Conservation (phyloP, 345 rosid genomes). For the Murraya paniculata region DNA sequence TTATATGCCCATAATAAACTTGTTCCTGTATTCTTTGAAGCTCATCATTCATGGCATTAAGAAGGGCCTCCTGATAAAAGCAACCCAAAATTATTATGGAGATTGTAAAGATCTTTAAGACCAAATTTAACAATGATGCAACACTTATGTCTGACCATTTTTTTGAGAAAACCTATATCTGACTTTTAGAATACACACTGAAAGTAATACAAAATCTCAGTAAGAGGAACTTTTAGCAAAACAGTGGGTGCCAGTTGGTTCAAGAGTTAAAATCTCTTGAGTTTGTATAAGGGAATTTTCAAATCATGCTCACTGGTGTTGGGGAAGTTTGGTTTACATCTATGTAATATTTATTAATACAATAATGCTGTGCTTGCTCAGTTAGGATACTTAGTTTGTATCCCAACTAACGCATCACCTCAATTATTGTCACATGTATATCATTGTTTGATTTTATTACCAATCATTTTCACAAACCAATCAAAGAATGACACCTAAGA, state of each 20-base stretch:
- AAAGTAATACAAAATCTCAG: neutral
- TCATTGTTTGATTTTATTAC: too few relatives aligned
- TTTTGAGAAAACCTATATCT: neutral
- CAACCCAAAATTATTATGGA: conserved; percentile 6
- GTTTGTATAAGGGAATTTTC: neutral
- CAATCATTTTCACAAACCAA: too few relatives aligned
- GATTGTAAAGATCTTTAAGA: neutral
- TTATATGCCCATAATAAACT: conserved; percentile 90
- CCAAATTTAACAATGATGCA: neutral
- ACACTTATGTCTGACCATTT: neutral
- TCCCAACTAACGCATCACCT: too few relatives aligned
- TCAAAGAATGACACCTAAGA: too few relatives aligned
- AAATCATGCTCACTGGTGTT: neutral
- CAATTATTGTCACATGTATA: too few relatives aligned
- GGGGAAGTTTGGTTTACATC: neutral
- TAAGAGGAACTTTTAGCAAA: neutral
- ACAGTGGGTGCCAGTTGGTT: neutral
- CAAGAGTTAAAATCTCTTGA: neutral
- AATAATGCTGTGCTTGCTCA: too few relatives aligned
- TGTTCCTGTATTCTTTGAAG: conserved; percentile 94
- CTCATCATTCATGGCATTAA: conserved; percentile 93
- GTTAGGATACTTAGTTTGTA: too few relatives aligned
- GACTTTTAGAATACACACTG: neutral
- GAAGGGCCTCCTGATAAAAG: conserved; percentile 70
- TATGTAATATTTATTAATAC: neutral